Evolutionary conservation across 495 filamentous ascomycete genomes (phyloP).

Genomic region (Penicillium riverlandense): DNA sequence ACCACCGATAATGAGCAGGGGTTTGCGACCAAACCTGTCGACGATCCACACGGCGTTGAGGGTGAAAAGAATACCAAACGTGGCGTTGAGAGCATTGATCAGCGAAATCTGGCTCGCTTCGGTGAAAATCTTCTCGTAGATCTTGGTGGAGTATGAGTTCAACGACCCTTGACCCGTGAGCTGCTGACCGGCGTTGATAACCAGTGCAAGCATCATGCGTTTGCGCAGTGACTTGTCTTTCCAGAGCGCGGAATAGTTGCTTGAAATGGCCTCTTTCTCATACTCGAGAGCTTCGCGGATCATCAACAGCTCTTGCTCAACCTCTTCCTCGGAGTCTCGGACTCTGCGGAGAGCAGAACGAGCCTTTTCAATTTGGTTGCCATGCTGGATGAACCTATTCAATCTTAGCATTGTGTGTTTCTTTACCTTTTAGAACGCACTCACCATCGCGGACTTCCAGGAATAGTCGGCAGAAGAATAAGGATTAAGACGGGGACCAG

Average conservation of each 20-base stretch:
- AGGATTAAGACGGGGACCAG: constrained; percentile 49
- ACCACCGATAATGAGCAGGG: constrained; percentile 59
- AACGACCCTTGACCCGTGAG: constrained; percentile 55
- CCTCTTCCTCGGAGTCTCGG: constrained; percentile 50
- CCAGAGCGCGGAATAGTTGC: constrained; percentile 49
- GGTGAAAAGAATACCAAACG: constrained; percentile 59
- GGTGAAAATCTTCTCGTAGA: constrained; percentile 58
- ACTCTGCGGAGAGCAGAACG: constrained; percentile 40
- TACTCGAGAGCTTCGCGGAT: constrained; percentile 57
- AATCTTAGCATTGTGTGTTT: background rate
- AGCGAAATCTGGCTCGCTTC: constrained; percentile 48
- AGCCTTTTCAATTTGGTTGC: constrained; percentile 48
- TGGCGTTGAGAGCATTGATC: constrained; percentile 64
- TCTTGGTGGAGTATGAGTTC: constrained; percentile 56
- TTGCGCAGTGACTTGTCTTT: constrained; percentile 55
- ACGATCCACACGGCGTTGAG: constrained; percentile 63
- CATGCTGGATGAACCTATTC: constrained; percentile 41
- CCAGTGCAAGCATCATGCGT: constrained; percentile 44
- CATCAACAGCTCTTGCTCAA: constrained; percentile 48
- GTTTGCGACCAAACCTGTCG: constrained; percentile 63
- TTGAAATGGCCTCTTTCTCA: constrained; percentile 54
- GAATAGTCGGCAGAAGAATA: constrained; percentile 44
- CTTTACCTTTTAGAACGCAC: background rate
- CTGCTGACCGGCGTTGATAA: constrained; percentile 56
- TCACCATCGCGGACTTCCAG: constrained; percentile 52